Evolutionary conservation across 345 rosid genomes (phyloP), one percentile per base, ranked within the genome.

Genomic region (Excoecaria cochinchinensis): DNA sequence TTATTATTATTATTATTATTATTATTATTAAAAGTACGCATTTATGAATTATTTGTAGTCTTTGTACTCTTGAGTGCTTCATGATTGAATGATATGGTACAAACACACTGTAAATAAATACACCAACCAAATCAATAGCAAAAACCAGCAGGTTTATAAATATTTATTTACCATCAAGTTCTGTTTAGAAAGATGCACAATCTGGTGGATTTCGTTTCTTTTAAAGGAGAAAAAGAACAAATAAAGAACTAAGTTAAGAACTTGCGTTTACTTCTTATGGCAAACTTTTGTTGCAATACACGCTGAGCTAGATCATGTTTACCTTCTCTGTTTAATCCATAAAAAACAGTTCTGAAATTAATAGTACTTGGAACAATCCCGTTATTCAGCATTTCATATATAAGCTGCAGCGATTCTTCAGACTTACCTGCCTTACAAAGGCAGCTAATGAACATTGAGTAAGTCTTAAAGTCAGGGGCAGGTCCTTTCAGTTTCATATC

Each of bases 391-490:
- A 92, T 92, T 77, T 90, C 91, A 31, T 84, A 80, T 74, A 89
- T 31, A 79, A 92, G 89, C 77, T 80, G 73, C 77, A 87, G 12
- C 1, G 96, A 92, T 78, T 87, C 91, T 83, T 89, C 90, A 42
- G 96, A 92, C 78, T 81, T 81, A 12, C 90, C 82, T 53, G 73
- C 85, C 78, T 72, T 84, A 66, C 96, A 92, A 17, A 92, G 85
- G 72, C 92, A 78, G 73, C 48, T 73, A 44, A 94, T 88, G 82
- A 89, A 89, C 86, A 80, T 87, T 0, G 91, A 87, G 55, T 92
- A 92, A 8, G 96, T 89, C 86, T 74, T 83, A 68, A 94, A 92
- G 77, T 92, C 96, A 8, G 98, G 98, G 7, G 40, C n/a, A 22
- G 86, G 84, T 52, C 93, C 93, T 24, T 87, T 85, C 72, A 47